Base-by-base conservation (phyloP, 192 early-diverging fungal genomes). In the Coemansia sp. region DNA sequence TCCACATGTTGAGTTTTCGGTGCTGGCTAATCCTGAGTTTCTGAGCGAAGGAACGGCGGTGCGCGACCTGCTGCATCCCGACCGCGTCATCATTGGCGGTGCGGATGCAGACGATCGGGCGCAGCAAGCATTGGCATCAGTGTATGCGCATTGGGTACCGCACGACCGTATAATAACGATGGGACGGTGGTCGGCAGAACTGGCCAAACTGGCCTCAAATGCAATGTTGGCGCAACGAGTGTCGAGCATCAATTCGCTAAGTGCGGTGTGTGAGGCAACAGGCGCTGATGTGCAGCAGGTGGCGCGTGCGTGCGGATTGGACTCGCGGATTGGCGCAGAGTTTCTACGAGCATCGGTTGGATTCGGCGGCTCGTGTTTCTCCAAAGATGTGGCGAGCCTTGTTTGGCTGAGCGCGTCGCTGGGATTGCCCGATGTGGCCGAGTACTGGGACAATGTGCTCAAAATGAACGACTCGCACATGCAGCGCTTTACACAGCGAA, bases 11-110 rank as follows among this genome's bases (percentile, higher is more conserved):
- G 81, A 77, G 29, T 95, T 97, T 69, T 86, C 89, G 61, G 93
- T 97, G 53, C 82, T 95, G 49, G 92, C 93, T 14, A 97, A 97
- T 78, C 94, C 94, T 19, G 94, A 97, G 84, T 97, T 97, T 81
- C 85, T 97, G 64, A 92, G 93, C 65, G 95, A 97, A 76, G 95
- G 93, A 50, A 93, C 93, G 18, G 93, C 93, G 19, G 87, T 95
- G 54, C 78, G 68, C 20, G 93, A 97, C 72, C 82, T 97, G 53
- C 64, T 92, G 29, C 68, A 86, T 65, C 95, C 95, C 12, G 95
- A 95, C 81, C 89, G 95, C 57, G 91, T 95, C 24, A 82, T 97
- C 35, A 95, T 95, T 74, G 92, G 94, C 63, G 86, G 87, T 29
- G 81, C 89, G 53, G 86, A 87, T 59, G 91, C 79, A 14, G 83